Evolutionary conservation across 306 rosid species (phyloP).

Genomic region (Cicer chorassanicum): DNA sequence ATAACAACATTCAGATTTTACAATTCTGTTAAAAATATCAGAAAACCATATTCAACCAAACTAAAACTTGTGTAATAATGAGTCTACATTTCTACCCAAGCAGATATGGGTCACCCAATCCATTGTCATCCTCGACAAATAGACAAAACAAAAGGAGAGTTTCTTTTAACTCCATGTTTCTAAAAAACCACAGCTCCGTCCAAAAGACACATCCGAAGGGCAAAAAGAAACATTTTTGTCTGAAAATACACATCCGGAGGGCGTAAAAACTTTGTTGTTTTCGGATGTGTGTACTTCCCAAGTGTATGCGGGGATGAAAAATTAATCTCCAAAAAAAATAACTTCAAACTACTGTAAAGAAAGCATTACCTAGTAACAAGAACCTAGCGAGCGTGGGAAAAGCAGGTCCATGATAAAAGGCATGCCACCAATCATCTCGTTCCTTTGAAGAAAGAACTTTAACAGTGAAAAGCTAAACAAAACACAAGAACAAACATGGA

Average conservation of each 20-base stretch:
- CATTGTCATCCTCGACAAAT: not conserved
- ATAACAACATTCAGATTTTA: not conserved
- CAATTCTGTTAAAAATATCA: not conserved
- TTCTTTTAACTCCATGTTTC: too few relatives aligned
- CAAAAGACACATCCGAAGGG: too few relatives aligned
- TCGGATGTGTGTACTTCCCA: too few relatives aligned
- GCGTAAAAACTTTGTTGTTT: too few relatives aligned
- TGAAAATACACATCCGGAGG: too few relatives aligned
- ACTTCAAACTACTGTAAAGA: not conserved
- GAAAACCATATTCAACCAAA: not conserved
- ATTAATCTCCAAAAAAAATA: too few relatives aligned
- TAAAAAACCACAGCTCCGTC: too few relatives aligned
- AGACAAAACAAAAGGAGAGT: not conserved
- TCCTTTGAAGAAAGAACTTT: constrained; percentile 61
- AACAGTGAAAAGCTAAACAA: constrained; percentile 54
- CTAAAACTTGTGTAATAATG: not conserved
- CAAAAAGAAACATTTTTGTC: too few relatives aligned
- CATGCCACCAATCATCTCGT: constrained; percentile 67
- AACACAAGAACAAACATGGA: constrained; percentile 27
- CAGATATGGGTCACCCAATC: not conserved
- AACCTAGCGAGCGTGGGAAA: constrained; percentile 75
- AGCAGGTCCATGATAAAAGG: constrained; percentile 71
- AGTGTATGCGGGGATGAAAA: too few relatives aligned
- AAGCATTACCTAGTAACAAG: constrained; percentile 68
- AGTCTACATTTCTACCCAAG: not conserved